phyloP scores from a whole-genome alignment of 345 rosid species.

The Psidium guajava region DNA sequence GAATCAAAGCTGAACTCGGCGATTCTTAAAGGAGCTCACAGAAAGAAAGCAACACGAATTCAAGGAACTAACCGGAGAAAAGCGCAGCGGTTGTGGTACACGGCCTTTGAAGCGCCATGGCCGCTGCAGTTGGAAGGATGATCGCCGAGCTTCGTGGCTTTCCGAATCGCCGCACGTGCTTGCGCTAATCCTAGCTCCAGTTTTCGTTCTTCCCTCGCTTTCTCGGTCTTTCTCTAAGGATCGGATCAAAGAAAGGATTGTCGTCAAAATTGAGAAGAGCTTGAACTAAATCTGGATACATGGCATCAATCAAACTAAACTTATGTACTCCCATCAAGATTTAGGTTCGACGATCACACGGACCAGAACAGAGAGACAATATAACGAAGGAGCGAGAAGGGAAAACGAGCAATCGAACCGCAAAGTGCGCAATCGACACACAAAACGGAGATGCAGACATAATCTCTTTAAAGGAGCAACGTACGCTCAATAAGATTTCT shows the following conservation, averaged over 20 bases:
- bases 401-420: background rate
- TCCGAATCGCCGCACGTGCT: constrained; percentile 53
- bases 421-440: background rate
- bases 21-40: background rate
- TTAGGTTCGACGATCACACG: background rate
- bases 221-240: constrained; percentile 23
- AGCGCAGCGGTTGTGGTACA: constrained; percentile 50
- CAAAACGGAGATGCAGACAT: accelerated
- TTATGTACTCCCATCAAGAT: background rate
- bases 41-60: background rate
- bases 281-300: background rate
- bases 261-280: background rate
- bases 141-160: constrained; percentile 24
- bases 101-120: background rate
- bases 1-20: background rate
- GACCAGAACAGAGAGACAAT: background rate
- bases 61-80: constrained; percentile 39
- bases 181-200: constrained; percentile 45
- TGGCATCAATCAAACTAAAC: background rate
- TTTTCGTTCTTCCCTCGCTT: constrained; percentile 18
- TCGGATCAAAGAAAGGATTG: background rate
- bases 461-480: background rate
- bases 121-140: constrained; percentile 6
- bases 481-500: background rate
- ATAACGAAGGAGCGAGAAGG: background rate